A percentile compares a stretch with the other conserved stretches of the same genome.
Evolutionary conservation across 306 rosid species (phyloP).

Genomic region (Arachis hypogaea): DNA sequence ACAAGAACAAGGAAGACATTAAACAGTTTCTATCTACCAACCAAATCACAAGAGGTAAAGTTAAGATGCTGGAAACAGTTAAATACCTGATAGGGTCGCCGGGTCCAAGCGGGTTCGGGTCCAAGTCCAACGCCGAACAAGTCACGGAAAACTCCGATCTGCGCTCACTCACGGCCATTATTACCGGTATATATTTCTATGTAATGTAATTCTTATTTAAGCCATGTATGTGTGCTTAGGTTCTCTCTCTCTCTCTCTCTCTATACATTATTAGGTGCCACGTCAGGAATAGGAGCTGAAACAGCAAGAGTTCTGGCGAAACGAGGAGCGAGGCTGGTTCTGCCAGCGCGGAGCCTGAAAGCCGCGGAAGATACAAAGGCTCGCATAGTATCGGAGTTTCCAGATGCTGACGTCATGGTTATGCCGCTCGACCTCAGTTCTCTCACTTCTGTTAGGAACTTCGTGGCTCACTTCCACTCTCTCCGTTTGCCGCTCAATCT

Average conservation of each 20-base stretch:
- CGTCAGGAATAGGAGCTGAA: conserved; percentile 95
- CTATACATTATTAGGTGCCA: conserved; percentile 54
- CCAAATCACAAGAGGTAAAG: conserved; percentile 25
- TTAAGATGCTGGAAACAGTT: conserved; percentile 60
- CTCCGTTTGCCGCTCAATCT: conserved; percentile 74
- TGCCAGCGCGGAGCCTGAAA: conserved; percentile 77
- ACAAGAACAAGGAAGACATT: no score
- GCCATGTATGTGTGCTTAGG: no score
- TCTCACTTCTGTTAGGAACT: conserved; percentile 61
- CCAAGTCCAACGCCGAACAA: conserved; percentile 82
- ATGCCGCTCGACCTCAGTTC: conserved; percentile 91
- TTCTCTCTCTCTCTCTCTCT: no score
- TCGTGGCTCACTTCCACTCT: conserved; percentile 61
- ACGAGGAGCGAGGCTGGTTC: conserved; percentile 76
- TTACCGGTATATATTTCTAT: conserved; percentile 58
- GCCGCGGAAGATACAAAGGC: conserved; percentile 75
- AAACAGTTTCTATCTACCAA: neutral
- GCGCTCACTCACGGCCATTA: conserved; percentile 72
- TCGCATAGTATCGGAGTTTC: conserved; percentile 62
- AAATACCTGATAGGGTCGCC: conserved; percentile 74
- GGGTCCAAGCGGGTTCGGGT: conserved; percentile 84
- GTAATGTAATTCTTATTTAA: no score
- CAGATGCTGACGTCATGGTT: conserved; percentile 55
- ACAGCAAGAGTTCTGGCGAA: conserved; percentile 84
- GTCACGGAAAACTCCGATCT: conserved; percentile 59